Evolutionary conservation across 495 filamentous ascomycete species (phyloP).

Genomic region (Hypoxylon fragiforme): DNA sequence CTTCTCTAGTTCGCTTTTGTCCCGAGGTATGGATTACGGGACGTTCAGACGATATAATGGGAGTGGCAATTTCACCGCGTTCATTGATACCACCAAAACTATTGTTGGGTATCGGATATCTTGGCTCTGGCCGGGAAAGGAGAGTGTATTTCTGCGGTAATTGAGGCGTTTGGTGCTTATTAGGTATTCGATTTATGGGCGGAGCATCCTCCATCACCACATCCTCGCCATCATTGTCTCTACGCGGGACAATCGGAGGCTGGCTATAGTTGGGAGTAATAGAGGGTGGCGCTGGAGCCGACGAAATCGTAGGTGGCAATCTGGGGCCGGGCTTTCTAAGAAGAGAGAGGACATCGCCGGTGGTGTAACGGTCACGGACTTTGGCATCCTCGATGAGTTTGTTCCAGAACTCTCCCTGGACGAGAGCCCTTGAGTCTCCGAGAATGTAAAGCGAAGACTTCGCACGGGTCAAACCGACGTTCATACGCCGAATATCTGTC

Average conservation of each 20-base stretch:
- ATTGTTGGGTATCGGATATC: background rate
- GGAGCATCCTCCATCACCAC: constrained; percentile 38
- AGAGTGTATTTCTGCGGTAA: constrained; percentile 32
- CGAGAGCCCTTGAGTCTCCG: constrained; percentile 82
- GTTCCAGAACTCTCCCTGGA: constrained; percentile 88
- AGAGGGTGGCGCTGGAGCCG: constrained; percentile 2
- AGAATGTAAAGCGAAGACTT: constrained; percentile 95
- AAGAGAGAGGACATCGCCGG: constrained; percentile 60
- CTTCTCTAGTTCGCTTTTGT: constrained; percentile 41
- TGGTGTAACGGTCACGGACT: constrained; percentile 71
- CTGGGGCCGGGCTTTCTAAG: constrained; percentile 42
- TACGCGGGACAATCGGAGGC: background rate
- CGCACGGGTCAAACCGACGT: constrained; percentile 94
- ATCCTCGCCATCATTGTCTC: constrained; percentile 13
- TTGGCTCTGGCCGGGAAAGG: constrained; percentile 15
- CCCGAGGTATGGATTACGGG: constrained; percentile 35
- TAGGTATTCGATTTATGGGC: constrained; percentile 10
- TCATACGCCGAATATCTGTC: constrained; percentile 98
- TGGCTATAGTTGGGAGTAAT: background rate
- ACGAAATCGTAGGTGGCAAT: constrained; percentile 18
- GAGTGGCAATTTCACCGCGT: constrained; percentile 23
- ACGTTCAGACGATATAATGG: constrained; percentile 27
- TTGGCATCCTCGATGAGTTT: constrained; percentile 80
- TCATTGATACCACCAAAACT: constrained; percentile 34
- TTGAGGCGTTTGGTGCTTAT: constrained; percentile 30